Conservation (phyloP, 208 protist species). For the Trypanosoma avium region DNA sequence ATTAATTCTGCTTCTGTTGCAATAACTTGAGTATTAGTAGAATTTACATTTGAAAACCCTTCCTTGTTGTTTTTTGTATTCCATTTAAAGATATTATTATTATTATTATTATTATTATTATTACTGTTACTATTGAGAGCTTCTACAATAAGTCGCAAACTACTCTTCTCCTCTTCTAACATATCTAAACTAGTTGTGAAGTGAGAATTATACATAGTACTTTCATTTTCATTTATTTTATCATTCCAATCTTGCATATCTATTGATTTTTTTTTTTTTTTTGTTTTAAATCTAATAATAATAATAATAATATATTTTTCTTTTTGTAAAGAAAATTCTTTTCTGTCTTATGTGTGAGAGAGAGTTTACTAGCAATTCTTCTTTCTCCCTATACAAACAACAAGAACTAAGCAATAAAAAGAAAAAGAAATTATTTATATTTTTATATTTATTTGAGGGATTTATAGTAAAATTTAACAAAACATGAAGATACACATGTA, state of each 20-base stretch:
- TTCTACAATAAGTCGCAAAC: conserved; percentile 12
- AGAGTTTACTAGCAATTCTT: no score
- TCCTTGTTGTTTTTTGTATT: background rate
- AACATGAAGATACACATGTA: background rate
- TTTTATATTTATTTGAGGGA: background rate
- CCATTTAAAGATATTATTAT: background rate
- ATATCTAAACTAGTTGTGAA: background rate
- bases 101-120: background rate
- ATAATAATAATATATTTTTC: no score
- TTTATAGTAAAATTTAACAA: background rate
- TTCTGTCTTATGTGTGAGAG: no score
- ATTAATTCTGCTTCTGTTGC: conserved; percentile 16
- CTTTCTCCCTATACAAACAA: background rate
- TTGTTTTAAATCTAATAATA: no score
- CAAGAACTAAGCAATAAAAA: background rate
- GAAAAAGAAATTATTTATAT: background rate
- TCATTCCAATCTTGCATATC: no score
- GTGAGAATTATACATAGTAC: background rate
- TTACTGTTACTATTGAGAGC: conserved; percentile 6
- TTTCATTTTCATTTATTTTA: background rate
- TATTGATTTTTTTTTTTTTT: no score
- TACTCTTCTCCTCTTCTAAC: conserved; percentile 11
- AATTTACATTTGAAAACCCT: background rate
- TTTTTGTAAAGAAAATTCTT: no score
- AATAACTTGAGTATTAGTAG: background rate